Conservation (phyloP, 2,329 filamentous ascomycete species). For the Aureobasidium sp. region DNA sequence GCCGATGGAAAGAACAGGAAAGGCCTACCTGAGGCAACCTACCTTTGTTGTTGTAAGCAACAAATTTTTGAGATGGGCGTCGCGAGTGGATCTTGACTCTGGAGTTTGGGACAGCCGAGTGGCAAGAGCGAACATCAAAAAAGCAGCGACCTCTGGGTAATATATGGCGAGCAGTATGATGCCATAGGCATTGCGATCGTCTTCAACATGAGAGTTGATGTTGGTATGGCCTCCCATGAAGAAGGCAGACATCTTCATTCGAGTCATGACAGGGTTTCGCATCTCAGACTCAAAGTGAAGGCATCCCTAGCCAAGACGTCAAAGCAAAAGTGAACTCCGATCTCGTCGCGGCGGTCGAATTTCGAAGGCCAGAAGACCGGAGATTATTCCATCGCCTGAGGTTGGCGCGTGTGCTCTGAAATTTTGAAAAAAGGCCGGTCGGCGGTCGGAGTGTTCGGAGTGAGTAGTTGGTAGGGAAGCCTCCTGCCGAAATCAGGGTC, state of each 20-base stretch:
- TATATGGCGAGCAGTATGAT: not conserved
- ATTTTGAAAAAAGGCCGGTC: not conserved
- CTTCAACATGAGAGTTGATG: no score
- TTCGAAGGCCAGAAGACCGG: not conserved
- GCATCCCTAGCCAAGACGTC: not conserved
- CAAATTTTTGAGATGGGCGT: not conserved
- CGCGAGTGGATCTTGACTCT: not conserved
- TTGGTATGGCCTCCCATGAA: not conserved
- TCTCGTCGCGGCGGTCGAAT: not conserved
- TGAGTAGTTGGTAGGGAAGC: not conserved
- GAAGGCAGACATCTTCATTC: not conserved
- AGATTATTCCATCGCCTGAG: not conserved
- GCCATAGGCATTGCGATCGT: not conserved
- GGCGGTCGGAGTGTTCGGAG: constrained; percentile 1
- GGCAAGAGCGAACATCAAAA: constrained; percentile 5
- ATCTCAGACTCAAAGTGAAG: not conserved
- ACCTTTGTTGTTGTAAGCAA: not conserved
- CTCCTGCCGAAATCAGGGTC: not conserved
- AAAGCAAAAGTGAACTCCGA: not conserved
- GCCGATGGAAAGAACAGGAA: not conserved
- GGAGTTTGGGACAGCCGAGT: not conserved
- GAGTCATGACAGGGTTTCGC: not conserved
- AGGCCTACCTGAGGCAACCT: not conserved
- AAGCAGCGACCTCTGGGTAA: not conserved
- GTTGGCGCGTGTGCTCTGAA: not conserved